These are phyloP conservation scores for Triticum turgidum DNA, from an alignment of 176 grass and related monocot genomes.

Conservation along the genomic window DNA sequence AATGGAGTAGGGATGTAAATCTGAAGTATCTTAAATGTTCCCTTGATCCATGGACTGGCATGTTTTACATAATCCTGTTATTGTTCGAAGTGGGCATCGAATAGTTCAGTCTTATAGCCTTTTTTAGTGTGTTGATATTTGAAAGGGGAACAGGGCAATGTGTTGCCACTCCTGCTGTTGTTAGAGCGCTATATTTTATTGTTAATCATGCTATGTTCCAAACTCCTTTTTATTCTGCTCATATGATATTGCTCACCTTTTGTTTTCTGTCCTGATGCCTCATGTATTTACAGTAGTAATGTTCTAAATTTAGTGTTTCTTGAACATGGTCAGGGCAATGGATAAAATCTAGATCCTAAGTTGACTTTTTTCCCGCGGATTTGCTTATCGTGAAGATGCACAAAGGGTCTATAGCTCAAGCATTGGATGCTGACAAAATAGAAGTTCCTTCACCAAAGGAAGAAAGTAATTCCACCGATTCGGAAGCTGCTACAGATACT, in stretches of 20 bases:
- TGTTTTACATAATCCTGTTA: background rate
- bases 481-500: constrained; percentile 63
- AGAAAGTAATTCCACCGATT: constrained; percentile 64
- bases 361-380: background rate
- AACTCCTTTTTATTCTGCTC: background rate
- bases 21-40: constrained; percentile 9
- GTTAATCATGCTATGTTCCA: background rate
- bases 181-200: constrained; percentile 21
- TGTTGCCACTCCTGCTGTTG: background rate
- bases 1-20: constrained; percentile 1
- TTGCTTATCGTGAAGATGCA: constrained; percentile 48
- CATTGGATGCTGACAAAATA: constrained; percentile 42
- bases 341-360: constrained; percentile 33
- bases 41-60: background rate
- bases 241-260: background rate
- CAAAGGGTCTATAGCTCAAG: constrained; percentile 42
- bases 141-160: background rate
- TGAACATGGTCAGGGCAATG: constrained; percentile 21
- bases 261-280: constrained; percentile 10
- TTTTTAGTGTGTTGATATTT: constrained; percentile 10
- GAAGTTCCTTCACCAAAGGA: constrained; percentile 58
- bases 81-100: constrained; percentile 13
- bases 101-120: background rate
- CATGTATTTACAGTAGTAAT: constrained; percentile 22
- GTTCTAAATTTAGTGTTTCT: constrained; percentile 16